Evolutionary conservation across 2,329 filamentous ascomycete genomes (phyloP), one percentile per base, ranked within the genome.

Genomic region (Sporothrix pseudoabietina): DNA sequence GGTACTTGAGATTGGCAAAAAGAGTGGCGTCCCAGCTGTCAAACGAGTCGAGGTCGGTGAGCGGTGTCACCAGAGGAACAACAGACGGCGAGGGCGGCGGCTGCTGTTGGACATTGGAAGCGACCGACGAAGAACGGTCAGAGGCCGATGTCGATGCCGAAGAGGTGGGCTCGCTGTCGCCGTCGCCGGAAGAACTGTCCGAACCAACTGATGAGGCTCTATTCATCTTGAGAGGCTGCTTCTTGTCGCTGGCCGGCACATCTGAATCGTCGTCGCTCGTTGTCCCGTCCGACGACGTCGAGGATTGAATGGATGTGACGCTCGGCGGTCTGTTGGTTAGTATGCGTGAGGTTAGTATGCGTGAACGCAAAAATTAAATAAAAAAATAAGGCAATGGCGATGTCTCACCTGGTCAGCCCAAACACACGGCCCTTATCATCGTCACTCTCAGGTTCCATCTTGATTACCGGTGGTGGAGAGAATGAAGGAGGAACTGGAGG

Each of bases 1-100:
- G 72, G 52, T 69, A 73, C 6, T 8, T 19, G 19, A 76, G 68
- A 22, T 72, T 73, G 35, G 57, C 65, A 1, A 35, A 32, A n/a
- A 76, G 71, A 1, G 44, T 71, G 22, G 66, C 10, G 59, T 73
- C 57, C 75, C 75, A 76, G 5, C 12, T 30, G 16, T 73, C 66
- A 35, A 73, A 76, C 41, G 71, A 73, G 22, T 61, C 49, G 47
- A 73, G 41, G 54, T 59, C 73, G 8, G 32, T 44, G 3, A 76
- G 72, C 19, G 39, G 73, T 2, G 66, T 71, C 47, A 73, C 69
- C 5, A 61, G 57, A 8, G 72, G 72, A 19, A 66, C 61, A 14
- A 47, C 32, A 26, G 44, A 35, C 19, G 19, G 32, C n/a, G 35
- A 26, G 32, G 44, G 26, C 7, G 41, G 8, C 7, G n/a, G 35